Base-by-base conservation (phyloP, 345 rosid genomes). In the Eutrema yunnanense region DNA sequence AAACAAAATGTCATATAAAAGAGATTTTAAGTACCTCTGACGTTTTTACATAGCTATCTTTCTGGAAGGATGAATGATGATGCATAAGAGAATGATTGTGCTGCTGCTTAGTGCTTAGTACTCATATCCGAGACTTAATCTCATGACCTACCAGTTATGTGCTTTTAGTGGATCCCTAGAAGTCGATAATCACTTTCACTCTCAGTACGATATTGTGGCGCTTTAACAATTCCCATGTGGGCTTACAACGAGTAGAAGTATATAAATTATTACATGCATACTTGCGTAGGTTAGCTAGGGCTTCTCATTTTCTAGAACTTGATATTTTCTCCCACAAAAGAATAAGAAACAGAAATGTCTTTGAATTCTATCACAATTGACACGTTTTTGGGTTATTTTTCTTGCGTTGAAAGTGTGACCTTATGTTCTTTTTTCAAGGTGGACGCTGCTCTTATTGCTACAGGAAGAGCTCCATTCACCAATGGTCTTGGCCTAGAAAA, bases 401-500 rank as follows among this genome's bases (percentile, higher is more conserved):
- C 34, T 5, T 30, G 40, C 55, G 6, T 38, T 76, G 26, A 71
- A 70, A 43, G 40, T 62, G 48, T 56, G 50, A 34, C 29, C 53
- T 74, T 78, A 49, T 53, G 30, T 69, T 67, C 65, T 37, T 65
- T 71, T 54, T 54, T 77, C 26, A 73, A 96, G 99, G 96, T 92
- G 57, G 98, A 96, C 83, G 92, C 97, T 29, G 99, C 99, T 74
- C 79, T 96, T 37, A 96, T 96, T 84, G 99, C 99, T 47, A 96
- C 99, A 55, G 99, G 99, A 79, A 84, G 99, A 80, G 99, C 98
- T 71, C 99, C 99, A 67, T 96, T 90, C 81, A 96, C 99, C n/a
- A 86, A 83, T 69, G 97, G 96, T 81, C 97, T 96, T 69, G 98
- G 99, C 77, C 83, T 96, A 82, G 99, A 90, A 79, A 90, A 84